Conservation (phyloP, 2,329 filamentous ascomycete species). For the Arthrobotrys musiformis region DNA sequence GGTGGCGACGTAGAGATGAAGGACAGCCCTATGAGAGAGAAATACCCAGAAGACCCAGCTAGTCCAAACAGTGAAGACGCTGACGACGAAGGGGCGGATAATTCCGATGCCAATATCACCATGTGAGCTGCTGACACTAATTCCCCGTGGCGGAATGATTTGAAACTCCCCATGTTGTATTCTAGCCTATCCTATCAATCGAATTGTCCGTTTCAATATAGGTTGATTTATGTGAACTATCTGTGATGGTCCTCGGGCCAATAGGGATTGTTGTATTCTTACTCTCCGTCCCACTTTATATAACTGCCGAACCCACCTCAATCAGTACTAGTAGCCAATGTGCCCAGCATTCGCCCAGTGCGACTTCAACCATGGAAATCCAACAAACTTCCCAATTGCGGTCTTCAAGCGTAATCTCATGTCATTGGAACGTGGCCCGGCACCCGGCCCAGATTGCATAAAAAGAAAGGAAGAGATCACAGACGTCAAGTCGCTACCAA, state of each 20-base stretch:
- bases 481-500: background rate
- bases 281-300: background rate
- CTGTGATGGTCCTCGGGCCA: background rate
- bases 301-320: background rate
- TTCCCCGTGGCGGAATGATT: background rate
- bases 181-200: background rate
- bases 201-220: background rate
- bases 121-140: slow-evolving; percentile 20
- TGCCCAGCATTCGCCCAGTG: background rate
- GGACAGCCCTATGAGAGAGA: slow-evolving; percentile 35
- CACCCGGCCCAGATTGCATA: background rate
- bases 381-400: background rate
- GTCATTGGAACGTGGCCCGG: background rate
- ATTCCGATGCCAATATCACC: slow-evolving; percentile 51
- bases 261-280: background rate
- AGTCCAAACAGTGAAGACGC: slow-evolving; percentile 51
- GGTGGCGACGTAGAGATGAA: slow-evolving; percentile 26
- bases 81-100: slow-evolving; percentile 51
- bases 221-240: background rate
- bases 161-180: background rate
- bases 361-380: background rate
- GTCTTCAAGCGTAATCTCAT: background rate
- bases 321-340: background rate
- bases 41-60: slow-evolving; percentile 27
- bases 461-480: background rate